Evolutionary conservation across 306 rosid genomes (phyloP), one percentile per base, ranked within the genome.

Genomic region (Carpinus viminea): DNA sequence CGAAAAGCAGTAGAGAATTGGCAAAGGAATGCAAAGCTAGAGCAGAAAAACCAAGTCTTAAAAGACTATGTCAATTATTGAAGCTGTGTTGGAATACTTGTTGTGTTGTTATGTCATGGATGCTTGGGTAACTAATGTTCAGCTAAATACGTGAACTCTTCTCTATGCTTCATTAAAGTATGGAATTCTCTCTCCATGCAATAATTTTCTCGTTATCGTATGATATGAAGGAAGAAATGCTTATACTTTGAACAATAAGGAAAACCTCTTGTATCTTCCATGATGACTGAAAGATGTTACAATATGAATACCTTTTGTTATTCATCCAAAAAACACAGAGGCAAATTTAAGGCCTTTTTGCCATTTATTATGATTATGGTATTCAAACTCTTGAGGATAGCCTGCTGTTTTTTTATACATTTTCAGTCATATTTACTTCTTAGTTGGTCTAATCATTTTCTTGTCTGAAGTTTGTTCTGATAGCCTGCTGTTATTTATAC

Each of bases 1-100:
- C 69, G 75, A 18, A 84, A 78, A 78, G 97, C 98, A 18, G 92
- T 96, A 3, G 83, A 81, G 77, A 91, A 86, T 77, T 96, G 99
- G 98, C 85, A 72, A 77, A 78, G 76, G 73, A 90, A 85, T 84
- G 91, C 94, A 46, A 84, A 54, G 51, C 64, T 80, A 28, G 84
- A 86, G 66, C 82, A 83, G 52, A 80, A 76, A 56, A 82, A 80
- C 57, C 80, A 68, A 24, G 21, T 90, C 76, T 81, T 86, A 36
- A 90, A 84, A 77, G 90, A 85, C 61, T 93, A 79, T 57, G 84
- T 88, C 76, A 83, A 76, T 24, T 81, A 86, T 76, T 89, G 82
- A 88, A 61, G 74, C 51, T 18, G 72, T 17, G 7, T 12, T 12
- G 50, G 21, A 34, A 36, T 65, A 17, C 17, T 61, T 36, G 8